Base-by-base conservation (phyloP, 495 filamentous ascomycete genomes). In the Daldinia bambusicola region DNA sequence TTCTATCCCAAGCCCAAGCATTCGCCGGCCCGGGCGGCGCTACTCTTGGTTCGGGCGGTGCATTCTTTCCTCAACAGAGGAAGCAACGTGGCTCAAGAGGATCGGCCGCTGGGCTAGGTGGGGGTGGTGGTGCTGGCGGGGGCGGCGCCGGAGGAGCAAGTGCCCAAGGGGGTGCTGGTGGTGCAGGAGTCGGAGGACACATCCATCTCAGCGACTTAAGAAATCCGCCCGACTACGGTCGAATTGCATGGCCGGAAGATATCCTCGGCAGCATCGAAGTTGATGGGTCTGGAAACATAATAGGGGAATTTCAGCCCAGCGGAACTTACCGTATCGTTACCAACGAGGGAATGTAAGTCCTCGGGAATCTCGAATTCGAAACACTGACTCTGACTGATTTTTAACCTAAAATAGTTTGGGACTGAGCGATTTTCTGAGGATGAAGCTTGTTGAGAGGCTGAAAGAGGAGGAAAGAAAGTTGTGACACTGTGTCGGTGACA, bases 211-310 rank as follows among this genome's bases (percentile, higher is more conserved):
- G 90, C 55, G 95, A 98, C 75, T 74, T 76, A 71, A 83, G 95
- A 66, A 90, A 91, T 58, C 92, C 93, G 16, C 94, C 94, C 7
- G 94, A 97, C 69, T 99, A 87, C 82, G 95, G 95, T 0, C 79
- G 95, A 56, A 97, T 97, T 74, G 92, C 95, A 51, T 92, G 91
- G 77, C 89, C 91, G 0, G 94, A 97, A 79, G 93, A 98, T 81
- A 98, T 98, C 63, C 90, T 98, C 74, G 95, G 95, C 36, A 97
- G 94, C 74, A 84, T 97, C 53, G 90, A 95, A 76, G 92, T 97
- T 9, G 90, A 97, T 83, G 87, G 85, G 3, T 69, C 85, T 18
- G 95, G 95, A 1, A 80, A 86, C n/a, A 92, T 97, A 74, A 60
- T 87, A 16, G 80, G 87, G 62, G 86, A 87, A n/a, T 92, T 87